Percentiles rank a stretch among this genome's conserved stretches.
Conservation (phyloP, 345 rosid genomes). For the Abelmoschus esculentus region DNA sequence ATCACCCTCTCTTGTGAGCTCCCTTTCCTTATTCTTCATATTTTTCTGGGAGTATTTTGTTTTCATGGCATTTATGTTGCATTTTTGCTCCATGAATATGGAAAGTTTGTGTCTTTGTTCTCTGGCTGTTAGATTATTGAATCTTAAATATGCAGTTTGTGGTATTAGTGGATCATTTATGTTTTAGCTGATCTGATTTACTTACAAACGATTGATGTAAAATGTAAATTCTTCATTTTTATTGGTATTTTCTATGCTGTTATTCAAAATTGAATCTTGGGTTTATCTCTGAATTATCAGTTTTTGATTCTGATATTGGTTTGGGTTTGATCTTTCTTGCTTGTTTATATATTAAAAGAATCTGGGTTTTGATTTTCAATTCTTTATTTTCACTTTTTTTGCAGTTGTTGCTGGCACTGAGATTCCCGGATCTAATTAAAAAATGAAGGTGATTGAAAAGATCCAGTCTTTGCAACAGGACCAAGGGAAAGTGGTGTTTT, state of each 20-base stretch:
- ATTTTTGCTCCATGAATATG: neutral
- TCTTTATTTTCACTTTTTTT: neutral
- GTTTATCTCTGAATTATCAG: neutral
- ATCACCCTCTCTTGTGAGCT: neutral
- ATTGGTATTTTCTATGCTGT: neutral
- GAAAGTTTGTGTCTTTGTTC: neutral
- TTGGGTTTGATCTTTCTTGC: neutral
- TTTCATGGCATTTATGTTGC: neutral
- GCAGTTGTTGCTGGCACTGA: neutral
- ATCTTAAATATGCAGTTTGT: neutral
- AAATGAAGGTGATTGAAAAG: constrained; percentile 91
- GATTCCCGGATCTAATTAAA: neutral
- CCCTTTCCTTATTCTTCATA: neutral
- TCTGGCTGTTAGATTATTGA: neutral
- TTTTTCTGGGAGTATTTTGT: neutral
- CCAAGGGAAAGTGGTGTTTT: constrained; percentile 57
- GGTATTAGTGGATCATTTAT: neutral
- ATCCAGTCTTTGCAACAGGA: constrained; percentile 29
- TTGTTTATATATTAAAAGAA: neutral
- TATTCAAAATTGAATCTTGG: neutral
- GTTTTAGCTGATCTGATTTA: neutral
- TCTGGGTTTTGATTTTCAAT: neutral
- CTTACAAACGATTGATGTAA: neutral
- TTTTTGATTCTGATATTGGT: neutral
- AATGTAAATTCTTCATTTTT: neutral